Percentiles rank a stretch among this genome's conserved stretches.
phyloP scores from a whole-genome alignment of 306 rosid species.

The Neltuma alba region DNA sequence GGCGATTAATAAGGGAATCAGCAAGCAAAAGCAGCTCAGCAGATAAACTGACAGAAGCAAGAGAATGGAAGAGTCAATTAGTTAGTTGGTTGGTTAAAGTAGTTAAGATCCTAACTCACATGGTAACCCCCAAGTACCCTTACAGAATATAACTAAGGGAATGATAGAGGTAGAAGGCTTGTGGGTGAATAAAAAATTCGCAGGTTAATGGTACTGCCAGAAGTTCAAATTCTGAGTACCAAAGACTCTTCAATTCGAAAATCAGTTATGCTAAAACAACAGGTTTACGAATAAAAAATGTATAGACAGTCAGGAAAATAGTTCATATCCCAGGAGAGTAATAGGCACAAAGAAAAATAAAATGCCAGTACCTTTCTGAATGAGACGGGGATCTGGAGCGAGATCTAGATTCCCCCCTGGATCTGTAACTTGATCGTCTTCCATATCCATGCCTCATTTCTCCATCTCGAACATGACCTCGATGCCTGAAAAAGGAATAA shows the following conservation, averaged over 20 bases:
- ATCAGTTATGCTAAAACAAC: slow-evolving; percentile 8
- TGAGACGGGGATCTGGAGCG: slow-evolving; percentile 63
- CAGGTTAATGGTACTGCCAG: background rate
- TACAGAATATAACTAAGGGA: background rate
- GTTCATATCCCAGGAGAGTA: slow-evolving; percentile 26
- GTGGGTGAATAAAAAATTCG: background rate
- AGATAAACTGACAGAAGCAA: background rate
- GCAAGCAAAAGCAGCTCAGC: background rate
- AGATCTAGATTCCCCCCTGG: slow-evolving; percentile 56
- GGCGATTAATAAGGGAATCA: background rate
- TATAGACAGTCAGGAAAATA: background rate
- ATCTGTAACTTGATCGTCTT: slow-evolving; percentile 50
- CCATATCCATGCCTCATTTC: slow-evolving; percentile 59
- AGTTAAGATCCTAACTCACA: background rate
- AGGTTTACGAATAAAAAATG: background rate
- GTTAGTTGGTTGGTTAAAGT: background rate
- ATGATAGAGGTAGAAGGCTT: background rate
- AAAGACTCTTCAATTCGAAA: slow-evolving; percentile 11
- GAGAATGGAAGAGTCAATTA: background rate
- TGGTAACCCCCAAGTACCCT: background rate
- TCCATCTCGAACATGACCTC: slow-evolving; percentile 50
- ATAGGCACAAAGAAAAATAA: slow-evolving; percentile 19
- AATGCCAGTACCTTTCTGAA: slow-evolving; percentile 48
- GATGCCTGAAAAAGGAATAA: slow-evolving; percentile 46
- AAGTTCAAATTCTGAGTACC: background rate